Evolutionary conservation across 2,329 filamentous ascomycete genomes (phyloP), one percentile per base, ranked within the genome.

Genomic region (Lachnellula cervina): DNA sequence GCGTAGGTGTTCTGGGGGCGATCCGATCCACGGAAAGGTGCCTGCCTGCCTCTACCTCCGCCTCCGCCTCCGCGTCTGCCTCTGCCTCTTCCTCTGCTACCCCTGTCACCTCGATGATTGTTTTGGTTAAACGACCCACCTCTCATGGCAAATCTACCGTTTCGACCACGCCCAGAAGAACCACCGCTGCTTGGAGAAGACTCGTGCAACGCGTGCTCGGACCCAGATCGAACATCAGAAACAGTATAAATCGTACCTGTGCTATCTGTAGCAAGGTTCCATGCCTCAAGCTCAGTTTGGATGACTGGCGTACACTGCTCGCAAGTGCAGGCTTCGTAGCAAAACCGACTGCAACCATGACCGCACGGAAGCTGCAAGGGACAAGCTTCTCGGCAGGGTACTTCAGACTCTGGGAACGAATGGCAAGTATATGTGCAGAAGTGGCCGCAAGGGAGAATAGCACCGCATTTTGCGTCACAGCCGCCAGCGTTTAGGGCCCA

Each of bases 401-500:
- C 19, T 21, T 49, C 35, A 1, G 59, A 48, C 49, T 71, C 68
- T 13, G 58, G 53, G 25, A 66, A 64, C 3, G 65, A 61, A 52
- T 71, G 69, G 45, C 69, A 71, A 5, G 14, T 56, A 14, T 61
- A 49, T 4, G 55, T 53, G 51, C 69, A 71, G 13, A 49, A 23
- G 57, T 71, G 69, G 2, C 66, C 65, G 51, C 69, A 71, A 2
- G 55, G 55, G 3, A 70, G 56, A 2, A 50, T 70, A 2, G 67
- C 71, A 14, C 59, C 59, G 62, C 82, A 89, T 28, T 56, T 68
- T 47, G 62, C 56, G 50, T 72, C 62, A 68, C 80, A 87, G 5
- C 80, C 83, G 19, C 80, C 84, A 51, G 74, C 71, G 14, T 78
- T 73, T 69, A 54, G 52, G 0, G 69, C 57, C 80, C 82, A 89